Evolutionary conservation across 164 flowering plant genomes (phyloP).

Genomic region (Chimonanthus praecox): DNA sequence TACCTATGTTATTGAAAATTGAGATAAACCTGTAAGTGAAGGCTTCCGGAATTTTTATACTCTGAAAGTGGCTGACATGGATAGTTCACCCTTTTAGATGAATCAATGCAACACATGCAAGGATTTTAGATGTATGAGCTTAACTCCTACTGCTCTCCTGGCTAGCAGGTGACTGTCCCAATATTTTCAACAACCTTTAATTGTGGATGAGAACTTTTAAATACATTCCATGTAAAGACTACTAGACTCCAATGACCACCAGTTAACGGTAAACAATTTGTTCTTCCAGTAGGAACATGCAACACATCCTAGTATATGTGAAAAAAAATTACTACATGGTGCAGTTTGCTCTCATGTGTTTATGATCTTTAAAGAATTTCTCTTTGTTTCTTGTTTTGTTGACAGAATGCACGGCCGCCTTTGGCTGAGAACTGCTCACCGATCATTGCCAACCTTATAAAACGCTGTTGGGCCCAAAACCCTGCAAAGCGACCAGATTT

Average conservation of each 20-base stretch:
- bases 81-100: neutral
- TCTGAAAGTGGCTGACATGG: neutral
- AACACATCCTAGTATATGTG: neutral
- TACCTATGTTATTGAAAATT: too few species aligned
- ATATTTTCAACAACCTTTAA: too few species aligned
- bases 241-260: neutral
- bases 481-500: constrained; percentile 94
- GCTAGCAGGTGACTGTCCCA: too few species aligned
- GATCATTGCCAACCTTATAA: constrained; percentile 75
- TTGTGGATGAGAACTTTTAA: too few species aligned
- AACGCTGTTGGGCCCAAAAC: constrained; percentile 84
- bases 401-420: constrained; percentile 86
- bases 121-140: too few species aligned
- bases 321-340: constrained; percentile 2
- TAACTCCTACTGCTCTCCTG: too few species aligned
- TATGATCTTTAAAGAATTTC: neutral
- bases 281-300: neutral
- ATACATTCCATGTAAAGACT: too few species aligned
- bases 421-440: constrained; percentile 85
- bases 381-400: neutral
- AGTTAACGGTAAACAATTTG: neutral
- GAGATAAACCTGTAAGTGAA: neutral
- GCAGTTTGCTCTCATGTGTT: neutral
- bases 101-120: too few species aligned
- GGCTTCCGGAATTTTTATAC: neutral